Percentiles rank a stretch among this genome's conserved stretches.
These are phyloP conservation scores for Hypoxylon trugodes DNA, from an alignment of 495 filamentous ascomycete species.

Conservation along the genomic window DNA sequence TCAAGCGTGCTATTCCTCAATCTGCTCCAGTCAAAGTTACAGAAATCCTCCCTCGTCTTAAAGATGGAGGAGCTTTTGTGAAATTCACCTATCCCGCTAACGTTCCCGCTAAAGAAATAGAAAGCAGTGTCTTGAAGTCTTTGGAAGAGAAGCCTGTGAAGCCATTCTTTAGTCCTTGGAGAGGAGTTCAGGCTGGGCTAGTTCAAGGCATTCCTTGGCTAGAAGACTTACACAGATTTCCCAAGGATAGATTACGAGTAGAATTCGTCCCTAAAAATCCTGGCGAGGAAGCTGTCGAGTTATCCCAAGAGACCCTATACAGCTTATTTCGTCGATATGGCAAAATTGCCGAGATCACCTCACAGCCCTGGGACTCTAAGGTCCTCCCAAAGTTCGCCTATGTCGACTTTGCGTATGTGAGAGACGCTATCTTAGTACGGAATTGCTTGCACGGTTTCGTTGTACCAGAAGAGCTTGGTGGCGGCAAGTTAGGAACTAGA, in stretches of 20 bases:
- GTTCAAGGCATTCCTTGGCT: constrained; percentile 92
- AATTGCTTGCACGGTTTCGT: constrained; percentile 92
- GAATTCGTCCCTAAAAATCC: constrained; percentile 81
- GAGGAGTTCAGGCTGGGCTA: constrained; percentile 69
- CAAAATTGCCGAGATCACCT: constrained; percentile 80
- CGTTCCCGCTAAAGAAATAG: constrained; percentile 65
- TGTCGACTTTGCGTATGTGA: constrained; percentile 74
- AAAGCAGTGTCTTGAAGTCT: constrained; percentile 54
- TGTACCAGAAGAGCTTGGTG: constrained; percentile 68
- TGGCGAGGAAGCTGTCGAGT: constrained; percentile 70
- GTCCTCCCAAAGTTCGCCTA: constrained; percentile 78
- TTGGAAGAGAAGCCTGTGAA: constrained; percentile 75
- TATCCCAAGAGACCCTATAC: constrained; percentile 89
- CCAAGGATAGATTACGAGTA: constrained; percentile 75
- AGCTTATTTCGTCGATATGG: constrained; percentile 89
- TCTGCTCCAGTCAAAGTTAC: constrained; percentile 71
- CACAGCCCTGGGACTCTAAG: constrained; percentile 85
- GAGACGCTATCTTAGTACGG: constrained; percentile 82
- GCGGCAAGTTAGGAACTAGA: constrained; percentile 75
- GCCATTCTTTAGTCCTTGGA: constrained; percentile 89
- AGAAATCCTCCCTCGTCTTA: constrained; percentile 80
- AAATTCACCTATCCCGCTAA: constrained; percentile 74
- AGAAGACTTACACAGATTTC: constrained; percentile 88
- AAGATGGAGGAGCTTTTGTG: constrained; percentile 93
- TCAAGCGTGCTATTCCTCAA: constrained; percentile 67